phyloP scores from a whole-genome alignment of 352 stramenopile genomes.

The Paralagenidium karlingii region DNA sequence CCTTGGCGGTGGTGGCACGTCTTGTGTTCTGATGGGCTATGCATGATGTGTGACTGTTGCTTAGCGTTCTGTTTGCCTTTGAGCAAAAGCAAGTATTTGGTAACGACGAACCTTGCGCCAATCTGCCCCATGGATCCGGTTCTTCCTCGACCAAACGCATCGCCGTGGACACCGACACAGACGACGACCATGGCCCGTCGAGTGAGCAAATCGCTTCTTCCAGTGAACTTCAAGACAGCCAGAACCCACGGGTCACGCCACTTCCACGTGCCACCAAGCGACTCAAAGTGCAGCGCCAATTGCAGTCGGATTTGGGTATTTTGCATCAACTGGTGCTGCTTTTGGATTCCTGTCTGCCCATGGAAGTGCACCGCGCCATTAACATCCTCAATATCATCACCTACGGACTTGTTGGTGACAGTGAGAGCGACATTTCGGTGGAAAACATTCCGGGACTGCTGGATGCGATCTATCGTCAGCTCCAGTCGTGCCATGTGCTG shows the following conservation, averaged over 20 bases:
- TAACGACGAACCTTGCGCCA: slow-evolving; percentile 30
- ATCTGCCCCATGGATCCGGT: no score
- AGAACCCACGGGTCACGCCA: slow-evolving; percentile 44
- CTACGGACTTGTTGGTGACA: slow-evolving; percentile 33
- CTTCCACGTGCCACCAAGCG: slow-evolving; percentile 46
- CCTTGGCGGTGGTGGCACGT: slow-evolving; percentile 3
- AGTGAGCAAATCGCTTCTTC: slow-evolving; percentile 36
- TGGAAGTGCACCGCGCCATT: slow-evolving; percentile 38
- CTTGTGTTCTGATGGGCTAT: neutral
- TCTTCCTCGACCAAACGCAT: slow-evolving; percentile 6
- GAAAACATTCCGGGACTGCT: slow-evolving; percentile 57
- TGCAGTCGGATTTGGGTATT: slow-evolving; percentile 33
- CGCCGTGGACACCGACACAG: slow-evolving; percentile 13
- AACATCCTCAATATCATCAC: slow-evolving; percentile 67
- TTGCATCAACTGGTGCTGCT: slow-evolving; percentile 59
- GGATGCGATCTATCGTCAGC: slow-evolving; percentile 60
- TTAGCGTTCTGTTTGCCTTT: slow-evolving; percentile 35
- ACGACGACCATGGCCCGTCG: no score
- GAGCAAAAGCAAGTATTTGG: slow-evolving; percentile 72
- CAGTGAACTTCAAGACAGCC: slow-evolving; percentile 49
- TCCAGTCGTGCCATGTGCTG: slow-evolving; percentile 35
- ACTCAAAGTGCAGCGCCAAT: slow-evolving; percentile 42
- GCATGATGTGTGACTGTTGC: neutral
- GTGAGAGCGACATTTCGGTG: slow-evolving; percentile 31
- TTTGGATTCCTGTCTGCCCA: slow-evolving; percentile 44